These are phyloP conservation scores for Globisporangium acanthophoron DNA, from an alignment of 352 stramenopile genomes.

Conservation along the genomic window DNA sequence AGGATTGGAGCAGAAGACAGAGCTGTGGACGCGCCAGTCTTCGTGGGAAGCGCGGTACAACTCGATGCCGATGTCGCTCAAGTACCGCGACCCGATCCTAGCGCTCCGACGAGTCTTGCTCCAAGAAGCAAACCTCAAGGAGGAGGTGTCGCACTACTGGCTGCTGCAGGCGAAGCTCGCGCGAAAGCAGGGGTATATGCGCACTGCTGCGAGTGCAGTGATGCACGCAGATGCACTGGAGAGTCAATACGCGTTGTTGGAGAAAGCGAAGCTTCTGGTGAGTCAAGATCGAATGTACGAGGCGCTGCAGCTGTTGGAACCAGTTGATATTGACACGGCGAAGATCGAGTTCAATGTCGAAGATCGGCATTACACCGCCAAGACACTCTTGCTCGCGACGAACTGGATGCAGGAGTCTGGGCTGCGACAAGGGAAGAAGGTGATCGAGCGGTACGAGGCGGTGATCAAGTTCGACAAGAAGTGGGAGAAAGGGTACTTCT, in stretches of 20 bases:
- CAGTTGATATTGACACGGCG: slow-evolving; percentile 68
- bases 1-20: slow-evolving; percentile 17
- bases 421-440: slow-evolving; percentile 91
- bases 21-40: slow-evolving; percentile 51
- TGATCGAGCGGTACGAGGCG: slow-evolving; percentile 92
- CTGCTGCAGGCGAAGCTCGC: slow-evolving; percentile 77
- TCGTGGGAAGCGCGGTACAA: slow-evolving; percentile 70
- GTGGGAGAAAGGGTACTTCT: slow-evolving; percentile 94
- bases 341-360: slow-evolving; percentile 74
- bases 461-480: slow-evolving; percentile 91
- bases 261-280: slow-evolving; percentile 81
- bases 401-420: slow-evolving; percentile 96
- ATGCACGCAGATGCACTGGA: slow-evolving; percentile 81
- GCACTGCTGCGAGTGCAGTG: slow-evolving; percentile 73
- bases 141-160: slow-evolving; percentile 79
- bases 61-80: slow-evolving; percentile 67
- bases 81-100: slow-evolving; percentile 80
- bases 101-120: slow-evolving; percentile 77
- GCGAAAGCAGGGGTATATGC: slow-evolving; percentile 78
- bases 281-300: slow-evolving; percentile 82
- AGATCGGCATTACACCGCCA: slow-evolving; percentile 71
- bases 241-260: slow-evolving; percentile 64
- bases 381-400: slow-evolving; percentile 90
- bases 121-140: slow-evolving; percentile 48
- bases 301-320: slow-evolving; percentile 78